These are phyloP conservation scores for Linum usitatissimum DNA, from an alignment of 345 rosid genomes.

Conservation along the genomic window DNA sequence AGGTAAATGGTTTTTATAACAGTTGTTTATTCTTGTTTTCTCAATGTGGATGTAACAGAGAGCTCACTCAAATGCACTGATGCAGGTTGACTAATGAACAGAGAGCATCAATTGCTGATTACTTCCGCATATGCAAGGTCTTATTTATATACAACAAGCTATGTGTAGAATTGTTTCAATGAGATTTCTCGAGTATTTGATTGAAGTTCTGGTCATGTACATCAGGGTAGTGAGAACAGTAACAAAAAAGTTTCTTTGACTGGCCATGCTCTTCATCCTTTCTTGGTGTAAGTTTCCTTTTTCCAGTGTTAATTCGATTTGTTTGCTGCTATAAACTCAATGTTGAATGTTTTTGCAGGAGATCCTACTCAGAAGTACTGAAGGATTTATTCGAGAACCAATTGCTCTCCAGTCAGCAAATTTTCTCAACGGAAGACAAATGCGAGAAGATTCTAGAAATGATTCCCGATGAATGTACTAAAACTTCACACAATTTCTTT, in stretches of 20 bases:
- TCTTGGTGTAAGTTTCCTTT: conserved; percentile 49
- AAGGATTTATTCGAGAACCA: conserved; percentile 60
- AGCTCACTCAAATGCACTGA: conserved; percentile 6
- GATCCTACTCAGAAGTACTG: conserved; percentile 69
- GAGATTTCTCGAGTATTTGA: conserved; percentile 3
- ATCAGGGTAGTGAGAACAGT: conserved; percentile 81
- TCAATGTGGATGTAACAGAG: not conserved
- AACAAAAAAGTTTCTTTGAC: conserved; percentile 55
- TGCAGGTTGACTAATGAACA: conserved; percentile 35
- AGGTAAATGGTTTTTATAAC: conserved; percentile 33
- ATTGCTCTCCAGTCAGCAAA: conserved; percentile 48
- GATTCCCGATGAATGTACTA: conserved; percentile 74
- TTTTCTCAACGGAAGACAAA: conserved; percentile 63
- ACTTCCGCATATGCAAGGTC: conserved; percentile 80
- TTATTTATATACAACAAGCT: conserved; percentile 5
- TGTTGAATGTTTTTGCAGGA: conserved; percentile 35
- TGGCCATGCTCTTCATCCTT: conserved; percentile 74
- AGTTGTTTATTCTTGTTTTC: not conserved
- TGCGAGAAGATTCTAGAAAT: conserved; percentile 74
- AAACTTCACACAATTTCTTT: not conserved
- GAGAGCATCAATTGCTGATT: conserved; percentile 25
- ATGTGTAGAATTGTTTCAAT: not conserved
- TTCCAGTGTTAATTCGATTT: not conserved
- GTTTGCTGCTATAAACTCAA: no score
- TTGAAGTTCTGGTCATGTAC: conserved; percentile 9